Evolutionary conservation across 2,329 filamentous ascomycete species (phyloP).

Genomic region (Claviceps sorghi): DNA sequence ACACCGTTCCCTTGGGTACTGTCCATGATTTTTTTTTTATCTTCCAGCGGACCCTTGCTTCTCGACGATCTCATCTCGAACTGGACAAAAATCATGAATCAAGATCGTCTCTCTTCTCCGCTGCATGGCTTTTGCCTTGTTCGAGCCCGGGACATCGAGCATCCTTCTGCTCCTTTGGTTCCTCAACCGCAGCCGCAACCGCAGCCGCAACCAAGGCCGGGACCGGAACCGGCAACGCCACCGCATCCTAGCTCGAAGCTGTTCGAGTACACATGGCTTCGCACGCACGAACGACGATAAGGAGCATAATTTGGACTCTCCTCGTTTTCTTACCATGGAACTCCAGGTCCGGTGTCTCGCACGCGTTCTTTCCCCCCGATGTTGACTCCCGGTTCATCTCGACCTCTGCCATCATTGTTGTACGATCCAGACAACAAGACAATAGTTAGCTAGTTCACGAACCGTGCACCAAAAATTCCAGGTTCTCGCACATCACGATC

Average conservation of each 20-base stretch:
- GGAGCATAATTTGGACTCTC: background rate
- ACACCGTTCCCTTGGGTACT: background rate
- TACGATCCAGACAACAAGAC: background rate
- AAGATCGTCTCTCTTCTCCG: background rate
- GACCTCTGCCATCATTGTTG: background rate
- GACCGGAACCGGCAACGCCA: background rate
- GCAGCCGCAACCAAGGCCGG: background rate
- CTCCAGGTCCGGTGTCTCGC: background rate
- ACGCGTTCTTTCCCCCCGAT: background rate
- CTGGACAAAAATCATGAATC: background rate
- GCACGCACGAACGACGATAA: background rate
- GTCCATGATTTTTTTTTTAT: background rate
- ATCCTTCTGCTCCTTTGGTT: background rate
- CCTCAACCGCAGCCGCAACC: background rate
- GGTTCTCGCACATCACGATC: background rate
- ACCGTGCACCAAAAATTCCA: background rate
- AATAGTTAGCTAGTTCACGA: background rate
- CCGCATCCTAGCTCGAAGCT: background rate
- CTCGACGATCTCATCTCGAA: background rate
- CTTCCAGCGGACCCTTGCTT: background rate
- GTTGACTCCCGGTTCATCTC: background rate
- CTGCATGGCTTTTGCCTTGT: background rate
- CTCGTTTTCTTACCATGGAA: background rate
- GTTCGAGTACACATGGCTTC: background rate
- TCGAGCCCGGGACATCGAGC: background rate